Evolutionary conservation across 768 basidiomycete species (phyloP).

Genomic region (Lactarius deliciosus): DNA sequence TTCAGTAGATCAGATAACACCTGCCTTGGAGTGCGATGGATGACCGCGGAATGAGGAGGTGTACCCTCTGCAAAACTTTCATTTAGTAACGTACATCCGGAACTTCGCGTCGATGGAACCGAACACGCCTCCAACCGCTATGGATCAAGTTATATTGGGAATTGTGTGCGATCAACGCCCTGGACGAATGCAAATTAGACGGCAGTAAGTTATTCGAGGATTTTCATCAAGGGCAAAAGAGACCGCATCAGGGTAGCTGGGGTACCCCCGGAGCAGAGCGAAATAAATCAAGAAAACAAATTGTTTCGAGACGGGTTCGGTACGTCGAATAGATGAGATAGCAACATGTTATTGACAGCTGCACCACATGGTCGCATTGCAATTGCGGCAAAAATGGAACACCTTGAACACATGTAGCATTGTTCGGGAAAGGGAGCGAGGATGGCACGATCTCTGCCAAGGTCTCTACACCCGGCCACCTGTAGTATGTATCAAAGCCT

Average conservation of each 20-base stretch:
- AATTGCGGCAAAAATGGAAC: slow-evolving; percentile 7
- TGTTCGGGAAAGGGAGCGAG: background rate
- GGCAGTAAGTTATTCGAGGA: background rate
- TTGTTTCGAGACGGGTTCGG: background rate
- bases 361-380: background rate
- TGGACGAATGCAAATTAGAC: background rate
- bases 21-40: background rate
- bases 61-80: background rate
- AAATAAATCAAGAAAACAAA: background rate
- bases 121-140: background rate
- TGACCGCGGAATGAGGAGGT: background rate
- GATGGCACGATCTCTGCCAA: background rate
- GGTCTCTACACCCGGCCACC: background rate
- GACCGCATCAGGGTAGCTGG: slow-evolving; percentile 4
- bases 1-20: background rate
- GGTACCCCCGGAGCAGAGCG: background rate
- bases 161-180: background rate
- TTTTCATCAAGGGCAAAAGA: background rate
- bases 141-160: background rate
- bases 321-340: slow-evolving; percentile 4
- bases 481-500: background rate
- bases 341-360: background rate
- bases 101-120: background rate
- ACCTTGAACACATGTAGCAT: background rate
- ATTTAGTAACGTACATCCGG: slow-evolving; percentile 4